Evolutionary conservation across 2,329 filamentous ascomycete genomes (phyloP), one percentile per base, ranked within the genome.

Genomic region (Apiospora sp.): DNA sequence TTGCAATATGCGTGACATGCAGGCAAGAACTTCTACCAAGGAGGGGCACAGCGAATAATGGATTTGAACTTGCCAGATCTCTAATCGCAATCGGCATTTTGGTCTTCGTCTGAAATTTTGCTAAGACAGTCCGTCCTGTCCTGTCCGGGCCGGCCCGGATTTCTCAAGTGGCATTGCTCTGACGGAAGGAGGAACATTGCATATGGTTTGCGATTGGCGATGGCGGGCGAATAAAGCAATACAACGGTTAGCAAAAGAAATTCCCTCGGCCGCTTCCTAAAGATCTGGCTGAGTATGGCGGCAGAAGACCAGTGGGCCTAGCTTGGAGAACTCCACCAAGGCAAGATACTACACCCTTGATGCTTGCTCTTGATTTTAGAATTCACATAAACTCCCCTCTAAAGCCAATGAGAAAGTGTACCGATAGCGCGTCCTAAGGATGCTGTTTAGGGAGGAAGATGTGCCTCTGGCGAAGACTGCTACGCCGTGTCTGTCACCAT

Each of bases 231-330:
- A n/a, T 8, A 64, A 64, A 41, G 58, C 19, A 64, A 64, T 64
- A 41, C 34, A 64, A 24, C 22, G 58, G 58, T 41, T n/a, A 34
- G 41, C 22, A 64, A 64, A 41, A 64, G 30, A 41, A 64, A 61
- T n/a, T 22, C 16, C 8, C 10, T n/a, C 30, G 19, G 34, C 58
- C 58, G 58, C 54, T 37, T 41, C 34, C 8, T 24, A 34, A 64
- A 34, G 58, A 24, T 61, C 8, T 58, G 34, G 27, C 14, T 34
- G 51, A 34, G 24, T 16, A 27, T 24, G 16, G 6, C 51, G 19
- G 51, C 34, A 19, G 30, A 13, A n/a, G 58, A 41, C 19, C 22
- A 34, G 58, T 64, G 58, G 58, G 34, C 58, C 34, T 41, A 24
- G 34, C 34, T 41, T 12, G 19, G 30, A 8, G 19, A 64, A 64